Conservation (phyloP, 345 rosid species). For the Luvunga scandens region DNA sequence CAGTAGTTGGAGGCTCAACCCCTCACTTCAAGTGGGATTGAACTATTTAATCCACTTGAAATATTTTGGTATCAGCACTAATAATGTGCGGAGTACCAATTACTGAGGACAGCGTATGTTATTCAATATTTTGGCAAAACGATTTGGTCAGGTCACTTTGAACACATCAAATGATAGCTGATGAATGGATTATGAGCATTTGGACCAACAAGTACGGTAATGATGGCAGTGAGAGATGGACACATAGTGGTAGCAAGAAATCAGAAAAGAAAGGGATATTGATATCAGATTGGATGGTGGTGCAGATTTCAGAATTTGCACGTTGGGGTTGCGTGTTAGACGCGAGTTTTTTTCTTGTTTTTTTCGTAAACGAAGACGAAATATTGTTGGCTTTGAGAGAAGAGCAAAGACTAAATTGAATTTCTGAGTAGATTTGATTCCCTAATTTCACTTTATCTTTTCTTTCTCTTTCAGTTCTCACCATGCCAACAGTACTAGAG, state of each 20-base stretch:
- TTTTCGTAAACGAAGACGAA: constrained; percentile 7
- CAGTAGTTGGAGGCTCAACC: too few relatives aligned
- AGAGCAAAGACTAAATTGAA: constrained; percentile 20
- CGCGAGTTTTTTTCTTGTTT: constrained; percentile 16
- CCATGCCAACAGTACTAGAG: too few relatives aligned
- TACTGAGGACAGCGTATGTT: too few relatives aligned
- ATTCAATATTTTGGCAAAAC: too few relatives aligned
- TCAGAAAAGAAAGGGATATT: background rate
- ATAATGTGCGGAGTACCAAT: too few relatives aligned
- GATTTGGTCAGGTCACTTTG: background rate
- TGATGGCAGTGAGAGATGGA: constrained; percentile 12
- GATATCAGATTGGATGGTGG: constrained; percentile 12
- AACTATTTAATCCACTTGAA: too few relatives aligned
- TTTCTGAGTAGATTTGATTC: constrained; percentile 37
- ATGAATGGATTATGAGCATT: background rate
- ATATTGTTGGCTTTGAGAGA: constrained; percentile 18
- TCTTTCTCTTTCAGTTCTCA: background rate
- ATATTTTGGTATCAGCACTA: too few relatives aligned
- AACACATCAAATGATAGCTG: background rate
- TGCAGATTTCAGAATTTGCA: constrained; percentile 17
- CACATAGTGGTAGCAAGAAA: background rate
- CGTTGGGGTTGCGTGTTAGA: constrained; percentile 49
- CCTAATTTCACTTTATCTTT: constrained; percentile 9
- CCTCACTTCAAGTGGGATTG: too few relatives aligned
- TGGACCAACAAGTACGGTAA: constrained; percentile 26